phyloP scores from a whole-genome alignment of 2,329 filamentous ascomycete species.

The Leptoxyphium fumago region DNA sequence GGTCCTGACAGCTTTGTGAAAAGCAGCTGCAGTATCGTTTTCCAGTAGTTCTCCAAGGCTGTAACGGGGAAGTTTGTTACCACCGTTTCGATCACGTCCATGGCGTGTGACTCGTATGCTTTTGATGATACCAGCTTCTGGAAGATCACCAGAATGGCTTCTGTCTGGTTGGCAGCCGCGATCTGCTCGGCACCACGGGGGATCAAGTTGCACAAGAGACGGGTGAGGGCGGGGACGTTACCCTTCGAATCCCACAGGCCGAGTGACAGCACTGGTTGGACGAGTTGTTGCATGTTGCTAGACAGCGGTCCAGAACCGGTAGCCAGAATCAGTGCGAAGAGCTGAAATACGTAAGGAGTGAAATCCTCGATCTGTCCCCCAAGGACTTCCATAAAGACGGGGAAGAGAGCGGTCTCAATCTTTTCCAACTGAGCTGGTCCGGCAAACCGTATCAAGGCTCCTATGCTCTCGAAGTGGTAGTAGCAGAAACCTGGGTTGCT shows the following conservation, averaged over 20 bases:
- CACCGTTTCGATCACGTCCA: conserved; percentile 77
- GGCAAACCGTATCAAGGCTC: conserved; percentile 69
- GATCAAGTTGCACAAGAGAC: conserved; percentile 72
- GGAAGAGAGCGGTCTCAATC: conserved; percentile 68
- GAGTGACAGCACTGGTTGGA: conserved; percentile 66
- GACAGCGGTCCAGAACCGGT: conserved; percentile 66
- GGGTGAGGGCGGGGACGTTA: conserved; percentile 81
- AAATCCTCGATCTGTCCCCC: conserved; percentile 83
- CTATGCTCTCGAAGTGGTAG: conserved; percentile 90
- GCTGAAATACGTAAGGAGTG: conserved; percentile 88
- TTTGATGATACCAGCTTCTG: conserved; percentile 74
- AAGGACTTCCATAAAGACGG: conserved; percentile 67
- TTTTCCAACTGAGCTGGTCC: conserved; percentile 54
- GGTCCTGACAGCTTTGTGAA: conserved; percentile 53
- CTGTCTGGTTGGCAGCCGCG: conserved; percentile 63
- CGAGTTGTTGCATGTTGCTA: conserved; percentile 63
- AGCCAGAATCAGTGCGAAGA: conserved; percentile 82
- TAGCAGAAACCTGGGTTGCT: conserved; percentile 98
- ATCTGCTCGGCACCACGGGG: conserved; percentile 61
- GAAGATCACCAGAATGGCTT: conserved; percentile 87
- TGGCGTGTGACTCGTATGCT: conserved; percentile 70
- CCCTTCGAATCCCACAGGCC: conserved; percentile 80
- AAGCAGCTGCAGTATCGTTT: conserved; percentile 65
- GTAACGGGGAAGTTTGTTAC: conserved; percentile 58
- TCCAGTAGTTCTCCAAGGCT: conserved; percentile 64